Percentiles rank a stretch among this genome's conserved stretches.
These are phyloP conservation scores for Salix udensis DNA, from an alignment of 345 rosid genomes.

Conservation along the genomic window DNA sequence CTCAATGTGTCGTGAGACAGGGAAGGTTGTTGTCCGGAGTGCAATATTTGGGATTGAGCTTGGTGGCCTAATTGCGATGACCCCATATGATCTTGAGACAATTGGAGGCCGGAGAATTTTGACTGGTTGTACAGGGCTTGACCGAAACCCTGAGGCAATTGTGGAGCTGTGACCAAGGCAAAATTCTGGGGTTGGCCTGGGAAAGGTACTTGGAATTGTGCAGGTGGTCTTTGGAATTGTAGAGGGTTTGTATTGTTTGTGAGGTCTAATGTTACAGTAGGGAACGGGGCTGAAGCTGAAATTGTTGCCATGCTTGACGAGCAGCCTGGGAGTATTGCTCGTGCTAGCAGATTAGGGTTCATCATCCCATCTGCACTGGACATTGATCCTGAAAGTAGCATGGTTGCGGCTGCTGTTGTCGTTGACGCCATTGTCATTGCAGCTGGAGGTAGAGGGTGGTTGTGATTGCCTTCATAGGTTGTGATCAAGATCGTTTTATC, in stretches of 20 bases:
- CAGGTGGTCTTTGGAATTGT: conserved; percentile 40
- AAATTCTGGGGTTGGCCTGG: conserved; percentile 36
- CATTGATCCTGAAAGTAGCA: conserved; percentile 91
- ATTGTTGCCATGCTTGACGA: conserved; percentile 90
- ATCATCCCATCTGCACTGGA: conserved; percentile 81
- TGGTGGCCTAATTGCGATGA: conserved; percentile 39
- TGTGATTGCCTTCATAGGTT: conserved; percentile 92
- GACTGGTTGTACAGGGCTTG: conserved; percentile 77
- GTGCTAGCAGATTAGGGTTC: conserved; percentile 80
- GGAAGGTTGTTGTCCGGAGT: conserved; percentile 19
- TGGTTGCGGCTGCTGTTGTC: conserved; percentile 77
- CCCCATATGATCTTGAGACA: conserved; percentile 45
- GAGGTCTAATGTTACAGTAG: conserved; percentile 90
- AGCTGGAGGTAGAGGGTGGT: conserved; percentile 87
- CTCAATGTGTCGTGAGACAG: conserved; percentile 46
- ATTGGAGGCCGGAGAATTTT: conserved; percentile 81
- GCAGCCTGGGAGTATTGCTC: conserved; percentile 72
- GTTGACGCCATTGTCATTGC: conserved; percentile 98
- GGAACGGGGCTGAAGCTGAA: conserved; percentile 96
- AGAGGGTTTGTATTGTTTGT: conserved; percentile 65
- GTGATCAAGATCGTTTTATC: conserved; percentile 79
- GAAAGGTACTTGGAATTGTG: conserved; percentile 46
- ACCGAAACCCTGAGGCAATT: conserved; percentile 60
- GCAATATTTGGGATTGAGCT: conserved; percentile 17
- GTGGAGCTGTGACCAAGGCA: conserved; percentile 21